Conservation (phyloP, 192 early-diverging fungal genomes). For the Phycomyces blakesleeanus region DNA sequence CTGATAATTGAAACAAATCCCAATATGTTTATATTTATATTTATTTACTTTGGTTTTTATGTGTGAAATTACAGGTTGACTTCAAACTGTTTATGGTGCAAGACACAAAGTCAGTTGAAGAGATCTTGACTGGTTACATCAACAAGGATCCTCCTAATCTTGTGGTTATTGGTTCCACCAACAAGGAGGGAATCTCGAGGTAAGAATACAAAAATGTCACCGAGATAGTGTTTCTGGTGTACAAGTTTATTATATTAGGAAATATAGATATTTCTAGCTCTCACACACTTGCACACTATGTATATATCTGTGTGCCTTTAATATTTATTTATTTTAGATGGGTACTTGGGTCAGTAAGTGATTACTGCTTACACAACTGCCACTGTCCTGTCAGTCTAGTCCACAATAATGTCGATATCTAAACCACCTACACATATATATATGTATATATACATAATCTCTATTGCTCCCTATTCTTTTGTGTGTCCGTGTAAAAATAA, state of each 20-base stretch:
- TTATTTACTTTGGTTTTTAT: too few species aligned
- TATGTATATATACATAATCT: too few species aligned
- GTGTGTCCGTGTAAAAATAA: too few species aligned
- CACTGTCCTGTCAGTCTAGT: constrained; percentile 8
- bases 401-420: background rate
- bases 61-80: background rate
- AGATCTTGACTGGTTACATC: background rate
- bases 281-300: too few species aligned
- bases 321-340: too few species aligned
- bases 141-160: constrained; percentile 1
- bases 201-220: background rate
- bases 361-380: constrained; percentile 6
- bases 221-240: too few species aligned
- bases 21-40: too few species aligned
- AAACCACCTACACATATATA: too few species aligned
- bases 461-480: too few species aligned
- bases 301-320: too few species aligned
- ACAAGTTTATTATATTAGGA: too few species aligned
- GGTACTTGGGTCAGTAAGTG: constrained; percentile 6
- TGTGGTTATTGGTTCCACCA: constrained; percentile 4
- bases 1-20: too few species aligned
- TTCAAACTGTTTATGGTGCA: background rate
- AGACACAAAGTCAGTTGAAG: background rate
- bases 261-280: background rate
- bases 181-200: constrained; percentile 7